These are phyloP conservation scores for Aotearoamyces nothofagi DNA, from an alignment of 2,329 filamentous ascomycete genomes.

Conservation along the genomic window DNA sequence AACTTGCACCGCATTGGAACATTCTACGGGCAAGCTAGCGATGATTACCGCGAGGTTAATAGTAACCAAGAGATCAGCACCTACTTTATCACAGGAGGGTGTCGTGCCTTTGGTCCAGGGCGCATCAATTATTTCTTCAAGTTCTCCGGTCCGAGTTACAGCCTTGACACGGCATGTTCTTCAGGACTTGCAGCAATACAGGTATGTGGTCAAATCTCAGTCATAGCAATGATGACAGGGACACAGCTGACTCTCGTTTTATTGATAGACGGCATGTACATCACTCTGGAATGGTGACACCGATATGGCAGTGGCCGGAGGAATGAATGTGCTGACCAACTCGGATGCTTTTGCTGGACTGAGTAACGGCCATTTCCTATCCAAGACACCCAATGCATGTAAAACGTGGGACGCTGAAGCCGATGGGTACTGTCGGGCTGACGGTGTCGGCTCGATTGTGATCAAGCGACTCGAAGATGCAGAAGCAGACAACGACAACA, in stretches of 20 bases:
- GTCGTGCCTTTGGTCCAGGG: constrained; percentile 19
- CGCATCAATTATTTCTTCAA: constrained; percentile 24
- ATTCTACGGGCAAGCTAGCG: constrained; percentile 18
- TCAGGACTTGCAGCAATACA: constrained; percentile 18
- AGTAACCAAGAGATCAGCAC: constrained; percentile 17
- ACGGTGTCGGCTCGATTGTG: constrained; percentile 28
- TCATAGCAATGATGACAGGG: neutral
- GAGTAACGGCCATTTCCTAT: constrained; percentile 3
- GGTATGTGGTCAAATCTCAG: constrained; percentile 3
- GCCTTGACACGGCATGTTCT: constrained; percentile 23
- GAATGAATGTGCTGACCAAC: constrained; percentile 9
- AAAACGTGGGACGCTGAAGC: constrained; percentile 29
- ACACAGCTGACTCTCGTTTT: neutral
- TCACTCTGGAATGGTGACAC: constrained; percentile 8
- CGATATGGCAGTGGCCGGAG: constrained; percentile 10
- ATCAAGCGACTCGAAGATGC: constrained; percentile 32
- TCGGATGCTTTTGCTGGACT: constrained; percentile 14
- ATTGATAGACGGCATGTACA: constrained; percentile 7
- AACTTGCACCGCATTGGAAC: constrained; percentile 26
- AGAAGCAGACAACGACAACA: constrained; percentile 31
- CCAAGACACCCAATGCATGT: constrained; percentile 21
- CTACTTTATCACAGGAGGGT: constrained; percentile 17
- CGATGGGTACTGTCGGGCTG: constrained; percentile 33
- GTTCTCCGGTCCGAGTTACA: constrained; percentile 22
- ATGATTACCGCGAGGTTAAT: constrained; percentile 20